phyloP scores from a whole-genome alignment of 176 grass and related monocot genomes.

The Areca catechu region DNA sequence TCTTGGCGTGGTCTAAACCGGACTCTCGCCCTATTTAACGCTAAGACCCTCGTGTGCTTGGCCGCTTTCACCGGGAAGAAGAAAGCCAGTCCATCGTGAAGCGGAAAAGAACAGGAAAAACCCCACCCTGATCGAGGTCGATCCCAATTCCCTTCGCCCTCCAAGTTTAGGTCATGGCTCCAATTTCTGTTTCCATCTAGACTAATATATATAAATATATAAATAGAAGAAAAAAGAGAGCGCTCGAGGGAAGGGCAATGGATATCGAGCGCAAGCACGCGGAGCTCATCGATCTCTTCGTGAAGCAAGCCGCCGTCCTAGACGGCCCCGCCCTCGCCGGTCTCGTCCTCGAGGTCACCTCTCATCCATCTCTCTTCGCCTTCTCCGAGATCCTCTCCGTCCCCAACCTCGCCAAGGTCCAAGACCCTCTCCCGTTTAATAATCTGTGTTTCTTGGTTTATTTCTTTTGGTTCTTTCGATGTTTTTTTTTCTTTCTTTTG shows the following conservation, averaged over 20 bases:
- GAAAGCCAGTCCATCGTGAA: too few relatives aligned
- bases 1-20: too few relatives aligned
- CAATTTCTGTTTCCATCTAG: too few relatives aligned
- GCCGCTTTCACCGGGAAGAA: too few relatives aligned
- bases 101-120: too few relatives aligned
- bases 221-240: too few relatives aligned
- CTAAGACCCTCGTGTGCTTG: too few relatives aligned
- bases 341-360: constrained; percentile 83
- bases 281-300: constrained; percentile 91
- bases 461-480: not conserved
- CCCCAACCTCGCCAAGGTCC: constrained; percentile 67
- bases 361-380: constrained; percentile 85
- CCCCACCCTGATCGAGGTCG: too few relatives aligned
- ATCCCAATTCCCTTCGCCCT: too few relatives aligned
- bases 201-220: too few relatives aligned
- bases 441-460: not conserved
- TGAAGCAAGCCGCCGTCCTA: constrained; percentile 52
- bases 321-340: constrained; percentile 54
- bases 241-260: constrained; percentile 29
- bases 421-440: not conserved
- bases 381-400: constrained; percentile 96
- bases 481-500: not conserved
- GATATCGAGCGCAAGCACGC: constrained; percentile 76
- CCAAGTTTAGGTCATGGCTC: too few relatives aligned
- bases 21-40: too few relatives aligned